Evolutionary conservation across 768 basidiomycete species (phyloP), one percentile per base, ranked within the genome.

Genomic region (Chalciporus piperatus): DNA sequence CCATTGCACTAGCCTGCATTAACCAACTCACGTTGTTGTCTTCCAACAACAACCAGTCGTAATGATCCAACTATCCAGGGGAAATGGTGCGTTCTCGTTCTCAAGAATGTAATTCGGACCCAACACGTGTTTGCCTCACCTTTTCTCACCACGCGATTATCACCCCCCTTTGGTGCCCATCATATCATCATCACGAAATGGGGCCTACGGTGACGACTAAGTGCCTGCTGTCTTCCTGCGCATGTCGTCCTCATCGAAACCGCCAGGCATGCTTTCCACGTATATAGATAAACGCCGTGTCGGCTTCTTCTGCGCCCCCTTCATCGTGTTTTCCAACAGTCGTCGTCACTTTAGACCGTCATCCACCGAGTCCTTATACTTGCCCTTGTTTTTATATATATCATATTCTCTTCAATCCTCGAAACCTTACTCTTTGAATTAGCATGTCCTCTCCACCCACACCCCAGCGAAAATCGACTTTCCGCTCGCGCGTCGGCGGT

Each of bases 401-500:
- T 32, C 11, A 11, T 45, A 52, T 45, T 47, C 33, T n/a, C 41
- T 48, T 23, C 25, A 48, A 3, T 12, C 19, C 37, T 37, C 35
- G 16, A 37, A 37, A 37, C 35, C 16, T 20, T 52, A 6, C 25
- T 39, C 46, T 23, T 28, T 68, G 59, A 54, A 60, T 69, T 19
- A 56, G 43, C 23, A 66, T 68, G 54, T 39, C 68, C n/a, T 45
- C 62, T 45, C 63, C 64, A 19, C 60, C 64, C 38, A 62, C 61
- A 57, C 60, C 70, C 7, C 67, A 65, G 47, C 77, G 72, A 61
- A 69, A 69, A 50, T 58, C 58, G 2, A 73, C 77, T 41, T 73
- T 79, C 61, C 83, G 85, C 68, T 69, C 74, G 37, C 83, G 85
- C 45, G 77, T 87, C 72, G 81, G 81, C 45, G 76, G 74, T 43